Evolutionary conservation across 306 rosid species (phyloP), one percentile per base, ranked within the genome.

Genomic region (Inga leiocalycina): DNA sequence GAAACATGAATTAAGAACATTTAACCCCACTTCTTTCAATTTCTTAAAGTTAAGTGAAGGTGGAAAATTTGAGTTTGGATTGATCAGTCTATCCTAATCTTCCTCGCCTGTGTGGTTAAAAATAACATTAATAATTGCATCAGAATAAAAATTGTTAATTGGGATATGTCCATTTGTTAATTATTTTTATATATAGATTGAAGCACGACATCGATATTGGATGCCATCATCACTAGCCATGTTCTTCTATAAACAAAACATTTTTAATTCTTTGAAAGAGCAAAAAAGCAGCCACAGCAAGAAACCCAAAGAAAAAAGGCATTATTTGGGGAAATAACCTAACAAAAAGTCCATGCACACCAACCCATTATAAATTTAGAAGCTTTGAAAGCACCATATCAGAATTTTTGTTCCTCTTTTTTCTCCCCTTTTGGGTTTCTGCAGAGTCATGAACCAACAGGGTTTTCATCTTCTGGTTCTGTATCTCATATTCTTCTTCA

Each of bases 361-460:
- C 88, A 84, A 86, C 41, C 77, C 80, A 76, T 10, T n/a, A 48
- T 61, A 82, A 67, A 75, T 30, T 77, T 48, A 46, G 11, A 78
- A 48, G 37, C 77, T 83, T 14, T 43, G 74, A 81, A 11, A 65
- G 61, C 80, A 27, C 44, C 45, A 15, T 30, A n/a, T 15, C 72
- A 35, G 30, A 44, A n/a, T 22, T 10, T 59, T 59, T 59, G 64
- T 57, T 57, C 64, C 24, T 59, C 0, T 20, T 4, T 4, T 24
- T 11, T 15, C n/a, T 77, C 68, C 32, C 6, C 2, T 5, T 52
- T 16, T 16, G 8, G 41, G 39, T 84, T 84, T 87, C 86, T 85
- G 32, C 80, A 84, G 84, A 87, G 71, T 84, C 86, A 92, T 83
- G 97, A 85, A 75, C 51, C 87, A 62, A 46, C 51, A 67, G 14